Conservation (phyloP, 148 eudicot species). For the Amaranthus cruentus region DNA sequence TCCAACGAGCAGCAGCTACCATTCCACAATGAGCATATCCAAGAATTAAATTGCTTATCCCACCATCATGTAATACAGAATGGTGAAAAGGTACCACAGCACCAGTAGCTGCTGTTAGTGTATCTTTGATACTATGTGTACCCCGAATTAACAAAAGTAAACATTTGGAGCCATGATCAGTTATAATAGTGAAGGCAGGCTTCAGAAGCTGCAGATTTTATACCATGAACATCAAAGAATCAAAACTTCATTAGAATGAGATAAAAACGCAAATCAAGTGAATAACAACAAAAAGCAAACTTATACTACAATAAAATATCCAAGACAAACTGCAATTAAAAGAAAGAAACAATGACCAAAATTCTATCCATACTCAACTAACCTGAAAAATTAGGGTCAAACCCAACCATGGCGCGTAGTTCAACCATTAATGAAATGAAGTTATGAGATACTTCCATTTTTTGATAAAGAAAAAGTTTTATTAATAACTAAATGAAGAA, state of each 20-base stretch:
- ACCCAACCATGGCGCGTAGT: too few relatives aligned
- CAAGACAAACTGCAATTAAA: too few relatives aligned
- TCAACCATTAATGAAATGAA: too few relatives aligned
- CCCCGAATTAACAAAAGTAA: conserved; percentile 90
- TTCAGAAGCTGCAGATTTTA: conserved; percentile 65
- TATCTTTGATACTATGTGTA: conserved; percentile 94
- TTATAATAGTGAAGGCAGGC: conserved; percentile 89
- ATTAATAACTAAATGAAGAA: too few relatives aligned
- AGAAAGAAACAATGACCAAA: too few relatives aligned
- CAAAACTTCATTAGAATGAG: conserved; percentile 5
- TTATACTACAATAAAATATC: neutral
- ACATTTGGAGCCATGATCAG: conserved; percentile 62
- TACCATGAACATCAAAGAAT: neutral
- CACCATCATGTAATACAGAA: conserved; percentile 87
- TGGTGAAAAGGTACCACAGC: conserved; percentile 98
- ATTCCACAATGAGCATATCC: conserved; percentile 99
- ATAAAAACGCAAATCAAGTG: neutral
- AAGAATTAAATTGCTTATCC: conserved; percentile 71
- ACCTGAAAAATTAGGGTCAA: too few relatives aligned
- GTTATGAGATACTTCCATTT: too few relatives aligned
- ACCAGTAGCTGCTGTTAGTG: conserved; percentile 89
- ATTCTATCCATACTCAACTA: too few relatives aligned
- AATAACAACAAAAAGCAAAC: neutral
- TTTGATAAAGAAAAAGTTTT: too few relatives aligned
- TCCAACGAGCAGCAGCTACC: conserved; percentile 99